These are phyloP conservation scores for Mycosphaerella arachidis DNA, from an alignment of 2,329 filamentous ascomycete species.

Conservation along the genomic window DNA sequence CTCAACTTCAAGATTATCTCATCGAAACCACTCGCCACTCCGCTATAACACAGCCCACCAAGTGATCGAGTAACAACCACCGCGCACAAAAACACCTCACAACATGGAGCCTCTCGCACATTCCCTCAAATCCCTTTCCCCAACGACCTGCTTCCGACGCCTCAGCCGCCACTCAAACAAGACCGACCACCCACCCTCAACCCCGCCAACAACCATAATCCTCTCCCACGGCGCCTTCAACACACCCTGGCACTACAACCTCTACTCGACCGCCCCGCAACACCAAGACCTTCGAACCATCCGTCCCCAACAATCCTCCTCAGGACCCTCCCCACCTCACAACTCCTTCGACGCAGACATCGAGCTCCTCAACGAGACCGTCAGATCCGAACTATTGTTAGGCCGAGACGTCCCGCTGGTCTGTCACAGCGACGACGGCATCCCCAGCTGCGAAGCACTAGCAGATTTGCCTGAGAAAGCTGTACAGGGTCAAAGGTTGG, in stretches of 20 bases:
- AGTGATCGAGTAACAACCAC: too few relatives aligned
- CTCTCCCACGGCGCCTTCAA: constrained; percentile 19
- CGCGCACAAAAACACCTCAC: too few relatives aligned
- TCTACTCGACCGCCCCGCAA: constrained; percentile 7
- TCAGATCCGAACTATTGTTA: constrained; percentile 8
- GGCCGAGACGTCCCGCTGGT: constrained; percentile 17
- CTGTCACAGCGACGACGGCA: constrained; percentile 18
- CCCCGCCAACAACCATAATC: constrained; percentile 9
- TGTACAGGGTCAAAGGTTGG: neutral
- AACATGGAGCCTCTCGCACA: too few relatives aligned
- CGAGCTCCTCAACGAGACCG: constrained; percentile 6
- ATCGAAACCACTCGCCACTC: neutral
- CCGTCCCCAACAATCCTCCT: constrained; percentile 12
- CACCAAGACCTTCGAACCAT: constrained; percentile 6
- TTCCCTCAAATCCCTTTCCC: neutral
- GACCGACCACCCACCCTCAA: neutral
- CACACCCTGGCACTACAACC: constrained; percentile 16
- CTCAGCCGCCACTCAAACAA: neutral
- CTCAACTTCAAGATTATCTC: neutral
- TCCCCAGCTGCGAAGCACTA: constrained; percentile 21
- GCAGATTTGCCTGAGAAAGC: constrained; percentile 6
- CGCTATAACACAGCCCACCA: too few relatives aligned
- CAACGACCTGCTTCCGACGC: neutral
- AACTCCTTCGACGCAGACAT: constrained; percentile 14
- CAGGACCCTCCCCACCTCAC: constrained; percentile 5